Evolutionary conservation across 176 grass and related monocot genomes (phyloP), one percentile per base, ranked within the genome.

Genomic region (Juncus inflexus): DNA sequence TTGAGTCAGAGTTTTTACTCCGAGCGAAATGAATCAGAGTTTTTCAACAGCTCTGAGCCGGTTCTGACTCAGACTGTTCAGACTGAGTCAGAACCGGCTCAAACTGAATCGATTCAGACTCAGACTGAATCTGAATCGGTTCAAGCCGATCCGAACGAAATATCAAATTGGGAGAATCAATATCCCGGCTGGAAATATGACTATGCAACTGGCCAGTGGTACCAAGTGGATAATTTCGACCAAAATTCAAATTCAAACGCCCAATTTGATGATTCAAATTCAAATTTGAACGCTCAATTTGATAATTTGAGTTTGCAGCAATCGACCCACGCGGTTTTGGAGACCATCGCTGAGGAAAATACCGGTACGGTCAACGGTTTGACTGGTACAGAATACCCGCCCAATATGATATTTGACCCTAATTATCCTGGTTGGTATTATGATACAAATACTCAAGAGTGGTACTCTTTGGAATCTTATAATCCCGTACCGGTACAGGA

Each of bases 381-480:
- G 42, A 88, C 70, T 83, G 82, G 69, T 52, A 58, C 19, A 0
- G 85, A 90, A 13, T 99, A 86, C 78, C 95, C 95, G 35, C 49
- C 85, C 3, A 99, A 99, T 79, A 90, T 99, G 83, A 53, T 90
- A 14, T 99, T 99, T 66, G 90, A 99, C 7, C 61, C 89, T 0
- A 79, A 87, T 61, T 99, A 99, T 65, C 95, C 80, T 0, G 85
- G 89, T 60, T 99, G 88, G 88, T 99, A 90, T 72, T 99, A 86
- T 7, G 95, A 99, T 61, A 99, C 86, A 43, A 86, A 80, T 76
- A 99, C 65, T 0, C 85, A 92, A 58, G 79, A 86, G 70, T 92
- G 89, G 95, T 50, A 78, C 7, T 75, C 75, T n/a, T 85, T 99
- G 1, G 89, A 90, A 58, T 82, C 76, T 3, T 99, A 99, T 64